Percentiles rank a stretch among this genome's conserved stretches.
Evolutionary conservation across 129 eudicot species (phyloP).

Genomic region (Sambucus nigra): DNA sequence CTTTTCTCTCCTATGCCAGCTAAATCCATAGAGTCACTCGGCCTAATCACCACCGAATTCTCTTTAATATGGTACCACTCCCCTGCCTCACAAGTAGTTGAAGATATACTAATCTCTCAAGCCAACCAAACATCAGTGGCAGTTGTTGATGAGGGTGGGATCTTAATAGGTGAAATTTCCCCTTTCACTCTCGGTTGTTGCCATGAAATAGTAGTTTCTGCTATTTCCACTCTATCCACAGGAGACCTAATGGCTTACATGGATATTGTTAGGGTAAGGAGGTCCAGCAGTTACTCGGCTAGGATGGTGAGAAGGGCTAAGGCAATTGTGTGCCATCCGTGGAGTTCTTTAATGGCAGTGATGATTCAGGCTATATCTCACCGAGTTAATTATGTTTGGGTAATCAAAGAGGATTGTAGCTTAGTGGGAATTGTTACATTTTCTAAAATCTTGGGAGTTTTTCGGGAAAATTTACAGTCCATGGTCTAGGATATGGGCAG

Average conservation of each 20-base stretch:
- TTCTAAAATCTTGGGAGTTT: slow-evolving; percentile 47
- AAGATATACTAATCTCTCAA: slow-evolving; percentile 27
- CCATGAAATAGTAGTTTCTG: slow-evolving; percentile 59
- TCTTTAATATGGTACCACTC: slow-evolving; percentile 40
- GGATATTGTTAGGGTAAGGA: slow-evolving; percentile 36
- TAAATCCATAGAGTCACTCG: slow-evolving; percentile 42
- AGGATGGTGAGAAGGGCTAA: slow-evolving; percentile 53
- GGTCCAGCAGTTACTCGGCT: slow-evolving; percentile 47
- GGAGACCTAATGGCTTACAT: slow-evolving; percentile 82
- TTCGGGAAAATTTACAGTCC: slow-evolving; percentile 40
- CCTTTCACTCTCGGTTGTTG: slow-evolving; percentile 55
- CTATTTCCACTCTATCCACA: slow-evolving; percentile 56
- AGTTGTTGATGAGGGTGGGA: slow-evolving; percentile 48
- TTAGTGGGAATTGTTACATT: slow-evolving; percentile 70
- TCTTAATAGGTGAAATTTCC: slow-evolving; percentile 67
- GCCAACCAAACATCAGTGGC: slow-evolving; percentile 62
- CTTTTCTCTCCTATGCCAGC: slow-evolving; percentile 52
- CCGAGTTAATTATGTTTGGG: slow-evolving; percentile 85
- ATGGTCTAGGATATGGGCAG: too few relatives aligned
- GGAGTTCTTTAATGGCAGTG: slow-evolving; percentile 88
- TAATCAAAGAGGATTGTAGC: slow-evolving; percentile 60
- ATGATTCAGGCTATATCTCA: slow-evolving; percentile 83
- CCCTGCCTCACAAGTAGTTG: slow-evolving; percentile 42
- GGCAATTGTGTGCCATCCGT: slow-evolving; percentile 66
- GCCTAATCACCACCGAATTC: slow-evolving; percentile 40